Conservation (phyloP, 345 rosid genomes). For the Salix brachista region DNA sequence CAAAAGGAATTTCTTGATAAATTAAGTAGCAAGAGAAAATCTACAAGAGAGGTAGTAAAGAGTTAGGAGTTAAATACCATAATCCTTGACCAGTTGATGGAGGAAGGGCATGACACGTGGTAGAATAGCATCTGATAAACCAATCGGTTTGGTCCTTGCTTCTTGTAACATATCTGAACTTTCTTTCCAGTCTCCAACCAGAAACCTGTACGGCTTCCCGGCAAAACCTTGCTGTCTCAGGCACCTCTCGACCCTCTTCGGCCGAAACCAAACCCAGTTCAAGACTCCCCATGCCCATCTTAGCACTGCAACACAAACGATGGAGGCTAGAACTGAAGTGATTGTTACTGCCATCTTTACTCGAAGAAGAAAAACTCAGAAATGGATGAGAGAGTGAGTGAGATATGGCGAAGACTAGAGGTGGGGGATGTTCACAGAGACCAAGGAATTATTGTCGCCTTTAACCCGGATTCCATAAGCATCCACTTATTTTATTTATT, state of each 20-base stretch:
- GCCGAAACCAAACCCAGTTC: slow-evolving; percentile 48
- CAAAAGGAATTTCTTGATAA: no score
- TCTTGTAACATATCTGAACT: slow-evolving; percentile 17
- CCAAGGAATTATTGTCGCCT: no score
- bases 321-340: not conserved
- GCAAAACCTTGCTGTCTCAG: slow-evolving; percentile 43
- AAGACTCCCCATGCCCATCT: slow-evolving; percentile 23
- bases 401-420: no score
- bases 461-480: no score
- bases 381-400: no score
- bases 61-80: slow-evolving; percentile 19
- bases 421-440: no score
- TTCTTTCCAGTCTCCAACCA: slow-evolving; percentile 40
- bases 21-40: no score
- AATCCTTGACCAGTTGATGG: slow-evolving; percentile 21
- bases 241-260: slow-evolving; percentile 39
- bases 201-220: slow-evolving; percentile 36
- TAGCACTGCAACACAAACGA: not conserved
- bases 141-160: slow-evolving; percentile 33
- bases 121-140: slow-evolving; percentile 29
- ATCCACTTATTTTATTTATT: no score
- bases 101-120: slow-evolving; percentile 38
- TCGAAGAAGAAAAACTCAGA: no score
- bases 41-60: not conserved
- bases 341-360: not conserved